phyloP scores from a whole-genome alignment of 495 filamentous ascomycete genomes.

The Pseudotulostoma volvatum region DNA sequence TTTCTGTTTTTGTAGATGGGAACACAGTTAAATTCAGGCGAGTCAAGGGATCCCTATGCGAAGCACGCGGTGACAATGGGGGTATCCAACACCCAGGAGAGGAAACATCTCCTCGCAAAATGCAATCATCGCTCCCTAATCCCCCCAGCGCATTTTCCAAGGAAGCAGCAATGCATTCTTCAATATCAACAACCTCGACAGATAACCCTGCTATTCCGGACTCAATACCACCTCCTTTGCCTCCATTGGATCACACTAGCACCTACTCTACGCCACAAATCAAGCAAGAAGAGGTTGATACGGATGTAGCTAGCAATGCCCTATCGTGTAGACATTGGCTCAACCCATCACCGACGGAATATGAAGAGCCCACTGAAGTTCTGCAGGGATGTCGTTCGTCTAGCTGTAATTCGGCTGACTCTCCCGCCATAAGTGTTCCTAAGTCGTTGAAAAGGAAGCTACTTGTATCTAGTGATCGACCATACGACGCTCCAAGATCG shows the following conservation, averaged over 20 bases:
- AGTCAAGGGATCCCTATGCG: slow-evolving; percentile 4
- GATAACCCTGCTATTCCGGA: background rate
- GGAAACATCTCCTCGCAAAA: no score
- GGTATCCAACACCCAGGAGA: background rate
- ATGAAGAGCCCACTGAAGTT: slow-evolving; percentile 6
- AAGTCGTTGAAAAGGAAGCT: slow-evolving; percentile 12
- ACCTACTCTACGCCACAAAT: background rate
- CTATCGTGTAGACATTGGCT: background rate
- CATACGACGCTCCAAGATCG: background rate
- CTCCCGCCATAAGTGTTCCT: slow-evolving; percentile 20
- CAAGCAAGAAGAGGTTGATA: background rate
- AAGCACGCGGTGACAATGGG: background rate
- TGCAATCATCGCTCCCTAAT: no score
- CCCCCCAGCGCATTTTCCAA: no score
- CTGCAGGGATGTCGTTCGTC: slow-evolving; percentile 29
- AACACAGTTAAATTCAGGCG: slow-evolving; percentile 14
- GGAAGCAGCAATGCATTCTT: slow-evolving; percentile 1
- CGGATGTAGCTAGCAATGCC: background rate
- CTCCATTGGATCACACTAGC: background rate
- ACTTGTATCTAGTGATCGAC: background rate
- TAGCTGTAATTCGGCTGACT: slow-evolving; percentile 27
- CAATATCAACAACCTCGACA: background rate
- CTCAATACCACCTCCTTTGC: background rate
- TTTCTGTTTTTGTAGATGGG: slow-evolving; percentile 15
- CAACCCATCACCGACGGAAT: slow-evolving; percentile 6